Evolutionary conservation across 306 rosid genomes (phyloP).

Genomic region (Elaeagnus macrophylla): DNA sequence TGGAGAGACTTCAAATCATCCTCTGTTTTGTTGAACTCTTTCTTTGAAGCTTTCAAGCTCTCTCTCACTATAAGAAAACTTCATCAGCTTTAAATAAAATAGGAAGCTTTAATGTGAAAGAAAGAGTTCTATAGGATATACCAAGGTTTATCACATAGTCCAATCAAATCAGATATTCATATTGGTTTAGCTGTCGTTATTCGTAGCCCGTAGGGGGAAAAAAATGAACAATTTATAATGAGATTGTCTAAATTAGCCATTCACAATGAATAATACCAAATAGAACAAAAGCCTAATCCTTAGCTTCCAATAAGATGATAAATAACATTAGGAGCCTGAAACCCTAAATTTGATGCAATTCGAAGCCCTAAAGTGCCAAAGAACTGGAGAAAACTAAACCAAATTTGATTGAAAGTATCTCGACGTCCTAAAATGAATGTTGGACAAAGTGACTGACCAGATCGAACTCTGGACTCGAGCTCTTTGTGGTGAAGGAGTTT

Average conservation of each 20-base stretch:
- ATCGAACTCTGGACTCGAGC: constrained; percentile 69
- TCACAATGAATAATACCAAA: neutral
- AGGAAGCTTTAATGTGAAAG: too few relatives aligned
- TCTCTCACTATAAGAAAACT: constrained; percentile 47
- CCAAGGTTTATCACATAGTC: too few relatives aligned
- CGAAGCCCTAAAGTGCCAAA: too few relatives aligned
- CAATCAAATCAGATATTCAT: too few relatives aligned
- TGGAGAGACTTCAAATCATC: constrained; percentile 97
- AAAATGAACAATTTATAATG: neutral
- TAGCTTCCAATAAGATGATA: neutral
- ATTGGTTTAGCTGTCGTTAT: too few relatives aligned
- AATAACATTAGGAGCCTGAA: neutral
- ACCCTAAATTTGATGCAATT: constrained; percentile 2
- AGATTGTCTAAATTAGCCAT: neutral
- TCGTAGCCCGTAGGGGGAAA: too few relatives aligned
- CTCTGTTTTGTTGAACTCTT: constrained; percentile 90
- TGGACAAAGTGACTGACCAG: constrained; percentile 39
- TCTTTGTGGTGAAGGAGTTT: constrained; percentile 81
- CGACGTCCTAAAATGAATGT: neutral
- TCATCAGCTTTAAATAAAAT: neutral
- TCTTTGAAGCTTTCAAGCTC: constrained; percentile 61
- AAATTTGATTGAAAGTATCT: neutral
- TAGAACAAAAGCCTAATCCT: constrained; percentile 2
- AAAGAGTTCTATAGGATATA: too few relatives aligned
- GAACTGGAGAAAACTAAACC: neutral